Evolutionary conservation across 2,329 filamentous ascomycete genomes (phyloP).

Genomic region (Colletotrichum viniferum): DNA sequence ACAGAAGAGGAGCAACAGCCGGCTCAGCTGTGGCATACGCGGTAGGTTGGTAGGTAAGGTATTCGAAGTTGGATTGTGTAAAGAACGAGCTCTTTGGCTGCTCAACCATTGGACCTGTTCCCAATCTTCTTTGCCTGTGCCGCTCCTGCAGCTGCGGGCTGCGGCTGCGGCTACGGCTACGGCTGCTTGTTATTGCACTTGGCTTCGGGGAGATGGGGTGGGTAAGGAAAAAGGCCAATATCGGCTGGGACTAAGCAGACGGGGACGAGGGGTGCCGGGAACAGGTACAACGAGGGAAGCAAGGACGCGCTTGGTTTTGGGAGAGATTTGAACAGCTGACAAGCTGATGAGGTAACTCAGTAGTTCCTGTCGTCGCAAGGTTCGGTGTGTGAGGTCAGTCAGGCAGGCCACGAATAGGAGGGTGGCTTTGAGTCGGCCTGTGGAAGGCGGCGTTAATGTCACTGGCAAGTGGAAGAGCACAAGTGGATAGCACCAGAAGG

Average conservation of each 20-base stretch:
- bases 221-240: slow-evolving; percentile 3
- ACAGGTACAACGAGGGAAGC: neutral
- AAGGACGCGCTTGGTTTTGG: slow-evolving; percentile 4
- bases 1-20: neutral
- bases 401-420: neutral
- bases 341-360: slow-evolving; percentile 9
- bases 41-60: neutral
- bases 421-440: neutral
- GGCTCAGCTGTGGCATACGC: neutral
- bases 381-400: neutral
- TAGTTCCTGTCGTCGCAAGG: slow-evolving; percentile 7
- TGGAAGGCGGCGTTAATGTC: slow-evolving; percentile 1
- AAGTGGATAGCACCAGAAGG: neutral
- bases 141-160: neutral
- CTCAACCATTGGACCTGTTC: neutral
- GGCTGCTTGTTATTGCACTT: neutral
- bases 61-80: neutral
- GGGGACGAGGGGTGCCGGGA: slow-evolving; percentile 3
- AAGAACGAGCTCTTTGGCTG: neutral
- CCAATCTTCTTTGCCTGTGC: neutral
- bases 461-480: neutral
- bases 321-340: slow-evolving; percentile 14
- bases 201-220: neutral
- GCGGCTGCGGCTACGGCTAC: neutral
- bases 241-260: slow-evolving; percentile 2